These are phyloP conservation scores for Mallotus repandus DNA, from an alignment of 441 rosid species.

Conservation along the genomic window DNA sequence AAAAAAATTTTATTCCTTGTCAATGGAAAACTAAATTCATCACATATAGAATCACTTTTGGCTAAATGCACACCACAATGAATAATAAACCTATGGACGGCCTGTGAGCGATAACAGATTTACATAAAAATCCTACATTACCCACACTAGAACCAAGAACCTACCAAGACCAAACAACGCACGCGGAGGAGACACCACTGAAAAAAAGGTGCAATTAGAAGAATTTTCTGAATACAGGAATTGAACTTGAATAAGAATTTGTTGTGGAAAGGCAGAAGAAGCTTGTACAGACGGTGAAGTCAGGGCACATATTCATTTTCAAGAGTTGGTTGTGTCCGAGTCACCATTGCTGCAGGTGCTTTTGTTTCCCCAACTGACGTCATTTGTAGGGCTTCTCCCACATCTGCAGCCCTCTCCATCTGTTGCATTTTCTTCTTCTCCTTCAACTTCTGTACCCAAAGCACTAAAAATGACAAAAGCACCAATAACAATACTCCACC, in stretches of 20 bases:
- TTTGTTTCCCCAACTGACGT: constrained; percentile 63
- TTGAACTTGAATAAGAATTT: constrained; percentile 41
- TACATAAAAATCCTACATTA: constrained; percentile 57
- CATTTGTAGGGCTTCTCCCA: constrained; percentile 79
- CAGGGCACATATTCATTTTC: constrained; percentile 86
- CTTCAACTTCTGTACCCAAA: constrained; percentile 62
- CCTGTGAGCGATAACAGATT: constrained; percentile 42
- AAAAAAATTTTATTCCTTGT: constrained; percentile 42
- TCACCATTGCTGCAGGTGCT: constrained; percentile 77
- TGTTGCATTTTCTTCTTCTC: constrained; percentile 58
- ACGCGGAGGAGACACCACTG: constrained; percentile 26
- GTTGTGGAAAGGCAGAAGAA: constrained; percentile 19
- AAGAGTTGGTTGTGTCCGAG: constrained; percentile 82
- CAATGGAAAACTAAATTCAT: constrained; percentile 47
- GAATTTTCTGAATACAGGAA: constrained; percentile 40
- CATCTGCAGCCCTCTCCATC: constrained; percentile 92
- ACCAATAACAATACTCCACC: constrained; percentile 65
- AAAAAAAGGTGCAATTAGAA: constrained; percentile 38
- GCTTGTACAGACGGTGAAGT: constrained; percentile 28
- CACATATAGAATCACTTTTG: constrained; percentile 40
- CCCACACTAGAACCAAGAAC: constrained; percentile 42
- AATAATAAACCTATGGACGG: constrained; percentile 45
- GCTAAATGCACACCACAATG: constrained; percentile 50
- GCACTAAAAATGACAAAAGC: constrained; percentile 43
- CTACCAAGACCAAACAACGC: constrained; percentile 35